phyloP scores from a whole-genome alignment of 805 yeast species.

The Brettanomyces sp. region DNA sequence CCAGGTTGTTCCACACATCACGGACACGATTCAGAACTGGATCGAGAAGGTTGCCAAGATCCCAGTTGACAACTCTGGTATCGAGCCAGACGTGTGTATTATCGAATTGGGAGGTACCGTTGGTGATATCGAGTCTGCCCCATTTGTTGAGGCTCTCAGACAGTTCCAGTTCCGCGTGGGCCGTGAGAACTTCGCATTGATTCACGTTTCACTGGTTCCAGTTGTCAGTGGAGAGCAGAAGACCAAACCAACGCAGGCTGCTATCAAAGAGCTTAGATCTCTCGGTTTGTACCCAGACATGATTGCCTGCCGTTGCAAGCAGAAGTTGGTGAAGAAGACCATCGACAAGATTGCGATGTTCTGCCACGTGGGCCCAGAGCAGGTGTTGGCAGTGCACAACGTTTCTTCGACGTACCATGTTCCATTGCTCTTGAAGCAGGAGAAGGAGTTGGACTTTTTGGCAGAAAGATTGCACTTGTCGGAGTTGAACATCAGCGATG shows the following conservation, averaged over 20 bases:
- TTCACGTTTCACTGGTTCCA: slow-evolving; percentile 95
- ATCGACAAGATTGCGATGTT: slow-evolving; percentile 96
- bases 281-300: slow-evolving; percentile 92
- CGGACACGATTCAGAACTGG: slow-evolving; percentile 98
- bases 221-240: slow-evolving; percentile 98
- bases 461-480: slow-evolving; percentile 56
- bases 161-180: slow-evolving; percentile 99
- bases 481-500: slow-evolving; percentile 34
- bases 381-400: slow-evolving; percentile 94
- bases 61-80: slow-evolving; percentile 85
- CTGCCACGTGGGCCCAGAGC: slow-evolving; percentile 98
- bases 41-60: slow-evolving; percentile 83
- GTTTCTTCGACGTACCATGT: slow-evolving; percentile 96
- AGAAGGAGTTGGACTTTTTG: slow-evolving; percentile 70
- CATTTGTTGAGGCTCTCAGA: slow-evolving; percentile 97
- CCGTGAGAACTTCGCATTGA: slow-evolving; percentile 82
- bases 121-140: slow-evolving; percentile 98
- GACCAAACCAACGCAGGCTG: slow-evolving; percentile 99
- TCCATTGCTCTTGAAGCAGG: slow-evolving; percentile 83
- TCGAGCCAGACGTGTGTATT: slow-evolving; percentile 92
- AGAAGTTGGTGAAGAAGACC: slow-evolving; percentile 72
- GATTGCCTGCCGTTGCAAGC: slow-evolving; percentile 95
- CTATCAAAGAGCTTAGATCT: slow-evolving; percentile 91
- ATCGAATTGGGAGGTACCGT: slow-evolving; percentile 98
- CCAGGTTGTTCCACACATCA: slow-evolving; percentile 96